Conservation (phyloP, 2,329 filamentous ascomycete species). For the Colletotrichum agaves region DNA sequence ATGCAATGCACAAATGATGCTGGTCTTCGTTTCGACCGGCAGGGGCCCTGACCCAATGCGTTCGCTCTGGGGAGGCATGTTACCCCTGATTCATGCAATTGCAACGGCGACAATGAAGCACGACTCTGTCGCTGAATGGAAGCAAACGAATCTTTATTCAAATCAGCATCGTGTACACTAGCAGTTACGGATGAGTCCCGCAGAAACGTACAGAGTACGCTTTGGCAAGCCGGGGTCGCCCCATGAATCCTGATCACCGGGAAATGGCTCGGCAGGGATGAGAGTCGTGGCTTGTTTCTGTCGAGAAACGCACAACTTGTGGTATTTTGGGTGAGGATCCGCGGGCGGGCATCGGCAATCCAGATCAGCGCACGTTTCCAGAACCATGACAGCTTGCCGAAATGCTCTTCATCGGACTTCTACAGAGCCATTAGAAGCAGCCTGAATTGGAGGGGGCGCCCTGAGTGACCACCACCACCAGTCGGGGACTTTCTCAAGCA, state of each 20-base stretch:
- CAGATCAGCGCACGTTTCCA: conserved; percentile 26
- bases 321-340: conserved; percentile 21
- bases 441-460: neutral
- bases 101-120: conserved; percentile 13
- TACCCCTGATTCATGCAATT: conserved; percentile 34
- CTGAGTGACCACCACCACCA: conserved; percentile 9
- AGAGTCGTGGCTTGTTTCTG: conserved; percentile 14
- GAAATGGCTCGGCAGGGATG: conserved; percentile 20
- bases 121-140: conserved; percentile 3
- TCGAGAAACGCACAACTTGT: conserved; percentile 30
- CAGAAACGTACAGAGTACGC: conserved; percentile 25
- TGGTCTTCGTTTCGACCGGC: conserved; percentile 23
- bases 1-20: conserved; percentile 35
- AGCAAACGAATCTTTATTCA: conserved; percentile 16
- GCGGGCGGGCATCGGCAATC: neutral
- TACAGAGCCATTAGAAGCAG: neutral
- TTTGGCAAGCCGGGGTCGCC: neutral
- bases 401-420: neutral
- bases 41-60: conserved; percentile 22
- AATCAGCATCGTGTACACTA: conserved; percentile 18
- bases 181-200: conserved; percentile 1
- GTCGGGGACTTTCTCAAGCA: conserved; percentile 14
- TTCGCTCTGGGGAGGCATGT: conserved; percentile 10
- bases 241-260: neutral
- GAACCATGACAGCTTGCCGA: conserved; percentile 6